Base-by-base conservation (phyloP, 352 stramenopile genomes). In the Plasmopara viticola region DNA sequence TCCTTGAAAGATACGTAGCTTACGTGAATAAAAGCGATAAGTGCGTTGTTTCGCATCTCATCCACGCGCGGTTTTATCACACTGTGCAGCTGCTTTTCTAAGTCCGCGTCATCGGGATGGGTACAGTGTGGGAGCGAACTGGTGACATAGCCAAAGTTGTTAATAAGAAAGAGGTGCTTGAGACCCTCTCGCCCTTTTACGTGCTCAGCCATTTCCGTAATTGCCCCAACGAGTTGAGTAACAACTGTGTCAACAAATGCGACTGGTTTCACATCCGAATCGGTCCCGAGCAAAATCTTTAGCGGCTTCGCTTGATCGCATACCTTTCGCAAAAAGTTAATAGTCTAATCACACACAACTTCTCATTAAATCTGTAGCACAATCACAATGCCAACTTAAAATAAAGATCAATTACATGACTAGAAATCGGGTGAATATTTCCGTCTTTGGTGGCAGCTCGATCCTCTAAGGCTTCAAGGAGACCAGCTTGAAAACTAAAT, bases 71-170 rank as follows among this genome's bases (percentile, higher is more conserved):
- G 88, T 43, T 84, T 78, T 44, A 95, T 95, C 33, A 77, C 72
- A 15, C 66, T 61, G 31, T 78, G 67, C 8, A 92, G 64, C 15
- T 86, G 66, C 1, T 53, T 49, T 40, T 81, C 72, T 8, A 89
- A 64, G 20, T 79, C 68, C 28, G 68, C 62, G 15, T 85, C 74
- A 12, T 62, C 58, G 3, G 48, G 48, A 14, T 67, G 47, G 2
- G 56, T 37, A 20, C 80, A 87, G 31, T 66, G 70, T 5, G 72
- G 70, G 9, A 97, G 64, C 20, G 88, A 83, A 33, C 86, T 90
- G 9, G 81, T 63, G 12, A 97, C 68, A 57, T 95, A 98, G 39
- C 87, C 88, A 13, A 85, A 92, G 59, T 98, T 98, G 71, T 98
- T 98, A 38, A 91, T 83, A 25, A 97, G 77, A 58, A 98, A 98